A percentile compares a stretch with the other conserved stretches of the same genome.
phyloP scores from a whole-genome alignment of 805 yeast genomes.

The Candida pseudoglaebosa region DNA sequence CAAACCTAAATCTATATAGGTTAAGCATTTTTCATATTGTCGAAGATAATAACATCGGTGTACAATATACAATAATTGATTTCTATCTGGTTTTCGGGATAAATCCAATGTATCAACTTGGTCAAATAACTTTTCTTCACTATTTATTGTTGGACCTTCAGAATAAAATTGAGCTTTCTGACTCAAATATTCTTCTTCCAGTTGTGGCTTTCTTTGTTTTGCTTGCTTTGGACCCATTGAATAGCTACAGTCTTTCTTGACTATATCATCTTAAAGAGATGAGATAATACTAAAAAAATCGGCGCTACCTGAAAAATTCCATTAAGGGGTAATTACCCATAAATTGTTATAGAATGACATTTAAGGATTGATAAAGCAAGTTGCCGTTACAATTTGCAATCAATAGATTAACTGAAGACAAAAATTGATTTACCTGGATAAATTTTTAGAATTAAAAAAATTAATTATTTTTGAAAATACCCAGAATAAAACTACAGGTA shows the following conservation, averaged over 20 bases:
- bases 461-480: too few species aligned
- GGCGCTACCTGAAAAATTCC: slow-evolving; percentile 1
- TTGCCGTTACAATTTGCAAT: too few species aligned
- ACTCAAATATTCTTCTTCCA: slow-evolving; percentile 54
- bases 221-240: background rate
- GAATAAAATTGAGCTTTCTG: slow-evolving; percentile 50
- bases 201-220: slow-evolving; percentile 58
- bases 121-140: slow-evolving; percentile 38
- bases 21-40: slow-evolving; percentile 49
- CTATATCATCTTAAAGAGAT: background rate
- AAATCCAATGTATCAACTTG: slow-evolving; percentile 25
- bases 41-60: slow-evolving; percentile 59
- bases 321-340: background rate
- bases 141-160: slow-evolving; percentile 57
- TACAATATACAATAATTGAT: slow-evolving; percentile 52
- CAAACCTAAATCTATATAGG: slow-evolving; percentile 37
- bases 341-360: too few species aligned
- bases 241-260: too few species aligned
- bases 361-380: too few species aligned
- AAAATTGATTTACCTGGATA: too few species aligned
- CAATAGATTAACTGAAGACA: too few species aligned
- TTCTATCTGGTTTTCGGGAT: slow-evolving; percentile 49
- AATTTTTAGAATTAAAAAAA: too few species aligned
- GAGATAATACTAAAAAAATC: background rate
- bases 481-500: too few species aligned